phyloP scores from a whole-genome alignment of 768 basidiomycete species.

The Mycena capillaripes region DNA sequence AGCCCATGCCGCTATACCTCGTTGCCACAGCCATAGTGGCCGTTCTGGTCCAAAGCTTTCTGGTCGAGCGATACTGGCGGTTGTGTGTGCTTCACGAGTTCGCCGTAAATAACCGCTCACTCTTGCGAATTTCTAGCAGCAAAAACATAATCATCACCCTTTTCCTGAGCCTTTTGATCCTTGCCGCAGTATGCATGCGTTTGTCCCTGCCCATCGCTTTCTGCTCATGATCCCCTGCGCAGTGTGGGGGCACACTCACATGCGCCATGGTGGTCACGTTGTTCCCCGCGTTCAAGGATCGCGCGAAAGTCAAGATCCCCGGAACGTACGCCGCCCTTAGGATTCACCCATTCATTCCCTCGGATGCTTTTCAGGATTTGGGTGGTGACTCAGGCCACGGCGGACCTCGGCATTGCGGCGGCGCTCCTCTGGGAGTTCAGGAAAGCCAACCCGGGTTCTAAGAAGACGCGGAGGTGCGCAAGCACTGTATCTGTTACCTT shows the following conservation, averaged over 20 bases:
- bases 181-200: not conserved
- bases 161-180: not conserved
- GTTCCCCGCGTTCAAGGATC: not conserved
- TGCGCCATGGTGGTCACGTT: not conserved
- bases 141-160: not conserved
- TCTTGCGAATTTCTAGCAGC: not conserved
- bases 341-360: not conserved
- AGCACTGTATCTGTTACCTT: not conserved
- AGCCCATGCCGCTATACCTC: not conserved
- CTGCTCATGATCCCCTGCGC: not conserved
- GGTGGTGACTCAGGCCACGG: not conserved
- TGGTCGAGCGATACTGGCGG: not conserved
- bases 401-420: not conserved
- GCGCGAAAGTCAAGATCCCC: not conserved
- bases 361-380: not conserved
- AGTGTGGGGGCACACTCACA: not conserved
- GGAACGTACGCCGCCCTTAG: not conserved
- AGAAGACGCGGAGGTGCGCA: not conserved
- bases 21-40: not conserved
- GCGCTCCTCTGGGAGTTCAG: not conserved
- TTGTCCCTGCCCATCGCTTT: not conserved
- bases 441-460: not conserved
- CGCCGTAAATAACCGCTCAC: not conserved
- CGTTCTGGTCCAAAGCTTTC: not conserved
- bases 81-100: not conserved